These are phyloP conservation scores for Gilbertella persicaria DNA, from an alignment of 371 early-diverging fungal species.

Conservation along the genomic window DNA sequence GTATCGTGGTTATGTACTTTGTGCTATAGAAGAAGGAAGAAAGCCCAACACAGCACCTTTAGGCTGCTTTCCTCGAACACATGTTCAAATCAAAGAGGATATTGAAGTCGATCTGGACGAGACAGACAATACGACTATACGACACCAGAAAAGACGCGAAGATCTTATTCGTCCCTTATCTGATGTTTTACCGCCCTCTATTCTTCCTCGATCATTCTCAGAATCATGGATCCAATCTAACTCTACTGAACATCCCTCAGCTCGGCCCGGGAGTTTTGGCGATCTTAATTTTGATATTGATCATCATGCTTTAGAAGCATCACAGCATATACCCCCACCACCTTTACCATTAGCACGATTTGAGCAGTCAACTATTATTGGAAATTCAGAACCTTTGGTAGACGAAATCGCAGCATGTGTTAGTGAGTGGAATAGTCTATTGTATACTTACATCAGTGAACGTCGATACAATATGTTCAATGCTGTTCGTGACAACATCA, in stretches of 20 bases:
- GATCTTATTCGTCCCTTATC: conserved; percentile 1
- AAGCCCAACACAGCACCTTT: conserved; percentile 50
- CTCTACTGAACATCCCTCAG: background rate
- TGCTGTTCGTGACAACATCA: conserved; percentile 56
- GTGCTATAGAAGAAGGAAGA: conserved; percentile 41
- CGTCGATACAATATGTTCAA: conserved; percentile 62
- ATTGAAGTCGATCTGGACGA: conserved; percentile 36
- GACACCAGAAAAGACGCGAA: background rate
- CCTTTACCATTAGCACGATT: conserved; percentile 52
- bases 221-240: conserved; percentile 26
- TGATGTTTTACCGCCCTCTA: conserved; percentile 6
- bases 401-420: conserved; percentile 72
- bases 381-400: conserved; percentile 62
- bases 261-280: conserved; percentile 24
- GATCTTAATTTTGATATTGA: conserved; percentile 19
- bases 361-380: conserved; percentile 59
- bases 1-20: conserved; percentile 70
- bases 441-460: conserved; percentile 55
- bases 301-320: background rate
- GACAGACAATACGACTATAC: conserved; percentile 6
- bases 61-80: conserved; percentile 65
- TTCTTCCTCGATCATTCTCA: conserved; percentile 31
- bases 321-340: conserved; percentile 34
- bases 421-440: conserved; percentile 64
- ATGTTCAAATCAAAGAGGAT: conserved; percentile 60